Evolutionary conservation across 208 protist genomes (phyloP), one percentile per base, ranked within the genome.

Genomic region (Borovskyia barvae): DNA sequence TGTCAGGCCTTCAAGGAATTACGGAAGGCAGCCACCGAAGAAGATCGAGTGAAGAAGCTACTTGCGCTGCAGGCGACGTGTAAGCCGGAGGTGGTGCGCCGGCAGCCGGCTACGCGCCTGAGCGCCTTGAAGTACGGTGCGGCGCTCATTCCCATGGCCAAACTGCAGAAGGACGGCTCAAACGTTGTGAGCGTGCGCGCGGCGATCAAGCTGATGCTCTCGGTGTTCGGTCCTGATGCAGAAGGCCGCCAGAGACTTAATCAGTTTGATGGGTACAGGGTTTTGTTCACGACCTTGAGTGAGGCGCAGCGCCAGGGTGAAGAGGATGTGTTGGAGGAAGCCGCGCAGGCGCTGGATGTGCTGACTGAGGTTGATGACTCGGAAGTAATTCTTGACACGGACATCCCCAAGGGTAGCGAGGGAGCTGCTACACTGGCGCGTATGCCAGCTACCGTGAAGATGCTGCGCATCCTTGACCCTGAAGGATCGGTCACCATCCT

Each of bases 381-480:
- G 39, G 67, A 90, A 46, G 77, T 94, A 19, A 62, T 91, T 29
- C 72, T 92, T 19, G 66, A 76, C 41, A 72, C 74, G 19, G 88
- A 94, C 43, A 78, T 94, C 28, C 88, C 88, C 6, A 14, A 26
- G 11, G 88, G 88, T 24, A 45, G 80, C 35, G 82, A 90, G 52
- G 84, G 88, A 5, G 75, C 82, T 15, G 75, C 87, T 40, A 66
- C 72, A 11, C 64, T 94, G 37, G 85, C 88, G 12, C 75, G 58
- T 57, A 75, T 87, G 60, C 83, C 88, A 48, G 79, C 88, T 25
- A 89, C 81, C 7, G 80, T 78, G 55, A 92, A 90, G 65, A 94
- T 94, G 85, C 75, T 94, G n/a, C 79, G 84, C 57, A 83, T 94
- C 51, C 75, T 94, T 28, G 85, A 94, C 69, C 71, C 79, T 2